Percentiles rank a stretch among this genome's conserved stretches.
Evolutionary conservation across 169 alveolate genomes (phyloP).

Genomic region (Plasmodium vinckei): DNA sequence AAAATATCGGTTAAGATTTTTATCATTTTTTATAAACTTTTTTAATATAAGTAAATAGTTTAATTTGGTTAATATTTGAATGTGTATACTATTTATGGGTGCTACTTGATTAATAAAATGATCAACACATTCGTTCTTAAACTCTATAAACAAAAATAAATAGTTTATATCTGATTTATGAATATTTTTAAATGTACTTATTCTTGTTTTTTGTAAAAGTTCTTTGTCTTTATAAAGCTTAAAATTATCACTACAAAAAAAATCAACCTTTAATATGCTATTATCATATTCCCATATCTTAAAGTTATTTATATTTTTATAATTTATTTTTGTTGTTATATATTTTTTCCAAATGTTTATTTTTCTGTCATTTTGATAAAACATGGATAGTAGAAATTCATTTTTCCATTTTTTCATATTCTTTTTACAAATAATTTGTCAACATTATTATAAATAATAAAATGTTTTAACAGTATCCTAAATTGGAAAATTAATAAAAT

Average conservation of each 20-base stretch:
- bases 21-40: slow-evolving; percentile 26
- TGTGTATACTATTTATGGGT: slow-evolving; percentile 32
- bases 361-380: neutral
- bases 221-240: slow-evolving; percentile 18
- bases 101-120: slow-evolving; percentile 33
- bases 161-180: slow-evolving; percentile 16
- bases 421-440: too few relatives aligned
- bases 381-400: neutral
- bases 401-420: too few relatives aligned
- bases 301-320: slow-evolving; percentile 14
- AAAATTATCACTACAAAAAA: slow-evolving; percentile 21
- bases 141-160: slow-evolving; percentile 32
- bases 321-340: neutral
- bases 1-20: slow-evolving; percentile 17
- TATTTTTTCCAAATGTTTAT: neutral
- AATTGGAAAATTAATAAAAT: too few relatives aligned
- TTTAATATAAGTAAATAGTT: slow-evolving; percentile 56
- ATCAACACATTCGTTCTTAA: slow-evolving; percentile 21
- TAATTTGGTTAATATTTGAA: slow-evolving; percentile 43
- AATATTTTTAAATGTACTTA: slow-evolving; percentile 41
- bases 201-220: slow-evolving; percentile 17
- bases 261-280: slow-evolving; percentile 8
- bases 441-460: too few relatives aligned
- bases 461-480: too few relatives aligned
- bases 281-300: slow-evolving; percentile 24